These are phyloP conservation scores for Camellia japonica DNA, from an alignment of 148 eudicot species.

Conservation along the genomic window DNA sequence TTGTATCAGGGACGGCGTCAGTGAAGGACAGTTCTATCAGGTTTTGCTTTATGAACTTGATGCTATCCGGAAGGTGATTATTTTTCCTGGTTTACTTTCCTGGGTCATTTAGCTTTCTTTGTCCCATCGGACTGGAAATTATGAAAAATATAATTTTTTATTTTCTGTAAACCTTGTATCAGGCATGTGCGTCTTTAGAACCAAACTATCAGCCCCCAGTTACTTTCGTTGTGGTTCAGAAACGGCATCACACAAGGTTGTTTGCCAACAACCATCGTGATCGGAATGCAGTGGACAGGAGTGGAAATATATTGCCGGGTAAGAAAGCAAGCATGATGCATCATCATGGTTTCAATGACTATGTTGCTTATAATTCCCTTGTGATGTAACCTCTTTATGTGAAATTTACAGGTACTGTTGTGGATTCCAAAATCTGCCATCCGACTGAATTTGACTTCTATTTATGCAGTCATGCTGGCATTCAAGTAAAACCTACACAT, in stretches of 20 bases:
- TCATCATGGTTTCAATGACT: neutral
- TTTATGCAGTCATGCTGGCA: conserved; percentile 95
- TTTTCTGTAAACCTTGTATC: neutral
- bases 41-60: conserved; percentile 74
- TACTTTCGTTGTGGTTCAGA: conserved; percentile 87
- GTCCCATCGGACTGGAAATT: neutral
- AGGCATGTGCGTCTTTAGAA: conserved; percentile 86
- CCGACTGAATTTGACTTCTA: conserved; percentile 97
- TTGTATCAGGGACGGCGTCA: conserved; percentile 67
- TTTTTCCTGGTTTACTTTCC: neutral
- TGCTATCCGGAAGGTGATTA: conserved; percentile 67
- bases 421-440: conserved; percentile 90
- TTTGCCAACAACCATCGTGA: conserved; percentile 73
- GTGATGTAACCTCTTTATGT: neutral
- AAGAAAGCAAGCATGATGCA: conserved; percentile 8
- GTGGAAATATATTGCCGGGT: conserved; percentile 83
- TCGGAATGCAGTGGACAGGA: conserved; percentile 52
- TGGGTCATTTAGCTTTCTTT: neutral
- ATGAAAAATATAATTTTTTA: neutral
- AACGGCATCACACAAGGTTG: conserved; percentile 85
- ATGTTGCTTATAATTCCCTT: neutral
- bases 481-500: conserved; percentile 49
- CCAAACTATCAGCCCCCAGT: conserved; percentile 93
- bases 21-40: conserved; percentile 88
- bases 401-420: conserved; percentile 70